A percentile compares a stretch with the other conserved stretches of the same genome.
These are phyloP conservation scores for Aegilops umbellulata DNA, from an alignment of 176 grass and related monocot species.

Conservation along the genomic window DNA sequence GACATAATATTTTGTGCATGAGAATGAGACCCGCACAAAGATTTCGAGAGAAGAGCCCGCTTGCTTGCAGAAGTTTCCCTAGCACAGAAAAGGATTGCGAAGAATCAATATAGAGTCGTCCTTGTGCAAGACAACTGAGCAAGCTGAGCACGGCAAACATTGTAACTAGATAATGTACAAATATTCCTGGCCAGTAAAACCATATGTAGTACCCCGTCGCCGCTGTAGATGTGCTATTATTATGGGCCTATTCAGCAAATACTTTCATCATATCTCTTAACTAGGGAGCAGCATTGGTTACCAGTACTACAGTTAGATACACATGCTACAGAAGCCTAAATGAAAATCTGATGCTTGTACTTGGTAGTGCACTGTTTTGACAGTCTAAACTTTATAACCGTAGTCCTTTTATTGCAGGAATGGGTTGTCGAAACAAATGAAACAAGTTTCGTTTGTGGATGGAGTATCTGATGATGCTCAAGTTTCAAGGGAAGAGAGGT, in stretches of 20 bases:
- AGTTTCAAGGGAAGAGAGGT: conserved; percentile 92
- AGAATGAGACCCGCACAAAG: background rate
- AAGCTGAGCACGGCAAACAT: too few relatives aligned
- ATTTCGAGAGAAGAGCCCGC: background rate
- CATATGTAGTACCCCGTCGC: background rate
- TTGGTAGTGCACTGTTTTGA: conserved; percentile 16
- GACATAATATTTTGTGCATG: background rate
- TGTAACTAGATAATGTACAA: too few relatives aligned
- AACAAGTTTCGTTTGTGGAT: conserved; percentile 81
- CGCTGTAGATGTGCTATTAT: background rate
- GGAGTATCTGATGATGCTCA: conserved; percentile 74
- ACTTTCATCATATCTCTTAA: background rate
- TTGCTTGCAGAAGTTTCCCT: background rate
- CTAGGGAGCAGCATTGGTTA: conserved; percentile 2
- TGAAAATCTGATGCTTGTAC: background rate
- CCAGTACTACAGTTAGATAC: background rate
- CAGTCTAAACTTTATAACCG: background rate
- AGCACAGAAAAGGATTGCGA: background rate
- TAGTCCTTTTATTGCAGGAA: conserved; percentile 63
- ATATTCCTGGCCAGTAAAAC: too few relatives aligned
- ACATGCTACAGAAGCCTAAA: background rate
- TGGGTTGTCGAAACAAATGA: conserved; percentile 89
- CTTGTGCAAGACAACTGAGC: too few relatives aligned
- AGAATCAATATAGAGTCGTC: background rate
- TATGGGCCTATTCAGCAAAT: background rate